Evolutionary conservation across 2,329 filamentous ascomycete species (phyloP), one percentile per base, ranked within the genome.

Genomic region (Dothideomycetidae sp.): DNA sequence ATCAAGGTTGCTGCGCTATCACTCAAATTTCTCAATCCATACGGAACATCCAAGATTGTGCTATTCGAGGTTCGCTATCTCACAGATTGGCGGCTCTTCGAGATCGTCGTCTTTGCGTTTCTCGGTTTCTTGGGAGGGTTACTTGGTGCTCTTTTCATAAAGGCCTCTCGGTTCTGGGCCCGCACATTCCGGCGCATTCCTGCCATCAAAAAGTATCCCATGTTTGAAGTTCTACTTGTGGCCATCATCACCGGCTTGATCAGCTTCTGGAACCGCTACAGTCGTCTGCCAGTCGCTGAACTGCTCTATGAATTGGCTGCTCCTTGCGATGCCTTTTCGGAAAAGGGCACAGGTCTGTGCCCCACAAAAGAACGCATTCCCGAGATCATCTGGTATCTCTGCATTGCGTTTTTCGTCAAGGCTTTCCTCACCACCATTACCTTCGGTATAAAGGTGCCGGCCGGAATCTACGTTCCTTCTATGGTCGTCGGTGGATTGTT

Each of bases 401-500:
- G 79, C 10, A 58, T 77, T 12, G 88, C 88, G 0, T 90, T 96
- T 46, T 60, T 94, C 16, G 79, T 96, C 62, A 98, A 98, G 55
- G 81, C 83, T 0, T 66, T 88, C 31, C 61, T 98, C 29, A 96
- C 90, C 0, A 77, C 80, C 31, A 78, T 94, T 46, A 93, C 88
- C 0, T 96, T 96, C 59, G 88, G 88, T 16, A 86, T 94, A 53
- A 96, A 96, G 67, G 77, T 96, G 0, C 90, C 90, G 7, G 85
- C 88, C 1, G 90, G 90, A 45, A 94, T 98, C 48, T 98, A 98
- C 50, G 86, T 98, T 2, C 90, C 90, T 3, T 94, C 88, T 49
- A 98, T 98, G 90, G 90, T 96, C 17, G 84, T 96, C 12, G 90
- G 90, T 46, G 90, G 90, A 51, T 64, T 98, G 12, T 78, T 93